phyloP scores from a whole-genome alignment of 1,284 basidiomycete species.

The Thecaphora frezii region DNA sequence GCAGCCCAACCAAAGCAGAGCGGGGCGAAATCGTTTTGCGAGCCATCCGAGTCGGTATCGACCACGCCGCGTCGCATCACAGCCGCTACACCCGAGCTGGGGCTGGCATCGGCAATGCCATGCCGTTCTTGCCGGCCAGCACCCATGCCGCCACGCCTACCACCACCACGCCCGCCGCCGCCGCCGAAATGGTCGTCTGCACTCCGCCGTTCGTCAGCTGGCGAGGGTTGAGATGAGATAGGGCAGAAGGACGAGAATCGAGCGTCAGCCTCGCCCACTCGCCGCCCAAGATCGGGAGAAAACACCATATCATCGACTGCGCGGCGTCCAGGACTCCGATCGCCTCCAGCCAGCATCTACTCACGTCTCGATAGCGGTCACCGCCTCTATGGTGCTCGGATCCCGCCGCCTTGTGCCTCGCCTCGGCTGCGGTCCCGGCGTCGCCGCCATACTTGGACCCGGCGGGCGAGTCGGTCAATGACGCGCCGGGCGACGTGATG shows the following conservation, averaged over 20 bases:
- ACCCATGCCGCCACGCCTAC: constrained; percentile 39
- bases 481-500: constrained; percentile 28
- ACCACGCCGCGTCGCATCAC: too few species aligned
- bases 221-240: background rate
- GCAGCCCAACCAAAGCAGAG: too few species aligned
- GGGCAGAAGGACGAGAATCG: background rate
- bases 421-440: constrained; percentile 1
- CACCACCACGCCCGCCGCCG: constrained; percentile 35
- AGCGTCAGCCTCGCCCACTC: background rate
- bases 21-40: too few species aligned
- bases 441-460: constrained; percentile 12
- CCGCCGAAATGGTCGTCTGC: constrained; percentile 4
- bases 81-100: too few species aligned
- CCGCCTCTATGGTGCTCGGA: background rate
- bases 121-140: constrained; percentile 20
- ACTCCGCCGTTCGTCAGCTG: background rate
- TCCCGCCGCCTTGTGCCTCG: background rate
- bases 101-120: background rate
- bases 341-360: too few species aligned
- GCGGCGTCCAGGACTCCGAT: too few species aligned
- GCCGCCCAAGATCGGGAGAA: background rate
- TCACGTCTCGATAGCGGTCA: constrained; percentile 8
- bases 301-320: too few species aligned
- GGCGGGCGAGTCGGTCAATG: constrained; percentile 7
- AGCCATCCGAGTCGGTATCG: too few species aligned